Evolutionary conservation across 495 filamentous ascomycete genomes (phyloP).

Genomic region (Sphaerosporella brunnea): DNA sequence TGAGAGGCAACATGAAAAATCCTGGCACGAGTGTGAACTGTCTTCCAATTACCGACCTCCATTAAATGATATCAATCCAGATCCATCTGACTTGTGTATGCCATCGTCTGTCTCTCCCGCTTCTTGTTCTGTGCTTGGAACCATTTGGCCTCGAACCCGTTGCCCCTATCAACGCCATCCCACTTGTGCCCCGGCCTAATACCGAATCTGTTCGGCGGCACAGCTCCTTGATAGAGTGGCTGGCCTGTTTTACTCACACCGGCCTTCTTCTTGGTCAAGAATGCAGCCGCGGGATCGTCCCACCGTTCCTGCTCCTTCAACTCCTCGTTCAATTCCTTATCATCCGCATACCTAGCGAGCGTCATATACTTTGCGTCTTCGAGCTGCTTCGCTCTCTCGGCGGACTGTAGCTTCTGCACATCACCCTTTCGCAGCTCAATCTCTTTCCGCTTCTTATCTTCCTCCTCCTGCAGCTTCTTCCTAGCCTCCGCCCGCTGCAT

Average conservation of each 20-base stretch:
- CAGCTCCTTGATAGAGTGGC: conserved; percentile 62
- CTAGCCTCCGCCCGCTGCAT: conserved; percentile 79
- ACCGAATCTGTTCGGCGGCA: conserved; percentile 80
- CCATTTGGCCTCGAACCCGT: conserved; percentile 87
- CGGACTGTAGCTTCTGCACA: not conserved
- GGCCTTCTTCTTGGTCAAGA: conserved; percentile 40
- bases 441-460: conserved; percentile 41
- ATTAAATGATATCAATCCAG: too few species aligned
- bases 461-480: conserved; percentile 52
- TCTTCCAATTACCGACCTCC: too few species aligned
- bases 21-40: too few species aligned
- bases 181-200: conserved; percentile 82
- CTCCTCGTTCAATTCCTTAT: conserved; percentile 68
- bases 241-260: conserved; percentile 38
- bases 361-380: conserved; percentile 64
- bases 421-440: conserved; percentile 31
- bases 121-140: conserved; percentile 69
- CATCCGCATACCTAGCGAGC: conserved; percentile 61
- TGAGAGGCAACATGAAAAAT: too few species aligned
- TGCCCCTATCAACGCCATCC: conserved; percentile 93
- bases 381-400: not conserved
- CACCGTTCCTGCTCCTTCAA: conserved; percentile 56
- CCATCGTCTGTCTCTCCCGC: conserved; percentile 54
- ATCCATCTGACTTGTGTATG: conserved; percentile 95
- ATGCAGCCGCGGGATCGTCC: conserved; percentile 84